These are phyloP conservation scores for Cichorium intybus DNA, from an alignment of 140 eudicot species.

Conservation along the genomic window DNA sequence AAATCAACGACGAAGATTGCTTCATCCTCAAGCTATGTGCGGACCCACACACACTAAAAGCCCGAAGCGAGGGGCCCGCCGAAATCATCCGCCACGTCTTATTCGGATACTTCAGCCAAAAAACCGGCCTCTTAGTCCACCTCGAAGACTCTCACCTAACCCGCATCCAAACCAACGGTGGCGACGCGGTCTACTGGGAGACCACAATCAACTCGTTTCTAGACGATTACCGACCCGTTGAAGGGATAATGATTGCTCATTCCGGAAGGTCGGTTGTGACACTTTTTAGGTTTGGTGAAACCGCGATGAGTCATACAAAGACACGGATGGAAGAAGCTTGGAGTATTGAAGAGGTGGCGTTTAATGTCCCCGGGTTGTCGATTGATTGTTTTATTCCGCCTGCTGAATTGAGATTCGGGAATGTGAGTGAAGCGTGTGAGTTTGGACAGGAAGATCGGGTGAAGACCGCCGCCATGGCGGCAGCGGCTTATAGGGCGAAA, in stretches of 20 bases:
- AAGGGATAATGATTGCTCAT: conserved; percentile 94
- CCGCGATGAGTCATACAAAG: conserved; percentile 93
- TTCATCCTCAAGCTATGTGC: conserved; percentile 83
- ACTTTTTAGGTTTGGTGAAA: conserved; percentile 93
- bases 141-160: conserved; percentile 92
- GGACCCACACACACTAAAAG: conserved; percentile 73
- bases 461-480: conserved; percentile 49
- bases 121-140: conserved; percentile 78
- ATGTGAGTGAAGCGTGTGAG: conserved; percentile 61
- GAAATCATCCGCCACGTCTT: conserved; percentile 88
- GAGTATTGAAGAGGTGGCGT: conserved; percentile 92
- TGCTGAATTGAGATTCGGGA: conserved; percentile 60
- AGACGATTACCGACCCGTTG: conserved; percentile 80
- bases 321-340: conserved; percentile 91
- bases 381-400: conserved; percentile 90
- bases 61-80: conserved; percentile 93
- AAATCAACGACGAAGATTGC: conserved; percentile 87
- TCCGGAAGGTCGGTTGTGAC: conserved; percentile 90
- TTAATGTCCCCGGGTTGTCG: conserved; percentile 80
- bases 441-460: conserved; percentile 53
- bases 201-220: conserved; percentile 86
- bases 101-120: conserved; percentile 91
- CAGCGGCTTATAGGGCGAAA: conserved; percentile 65
- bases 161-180: conserved; percentile 82
- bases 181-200: conserved; percentile 98